Evolutionary conservation across 2,329 filamentous ascomycete genomes (phyloP).

Genomic region (Ceratocystis alfenasii): DNA sequence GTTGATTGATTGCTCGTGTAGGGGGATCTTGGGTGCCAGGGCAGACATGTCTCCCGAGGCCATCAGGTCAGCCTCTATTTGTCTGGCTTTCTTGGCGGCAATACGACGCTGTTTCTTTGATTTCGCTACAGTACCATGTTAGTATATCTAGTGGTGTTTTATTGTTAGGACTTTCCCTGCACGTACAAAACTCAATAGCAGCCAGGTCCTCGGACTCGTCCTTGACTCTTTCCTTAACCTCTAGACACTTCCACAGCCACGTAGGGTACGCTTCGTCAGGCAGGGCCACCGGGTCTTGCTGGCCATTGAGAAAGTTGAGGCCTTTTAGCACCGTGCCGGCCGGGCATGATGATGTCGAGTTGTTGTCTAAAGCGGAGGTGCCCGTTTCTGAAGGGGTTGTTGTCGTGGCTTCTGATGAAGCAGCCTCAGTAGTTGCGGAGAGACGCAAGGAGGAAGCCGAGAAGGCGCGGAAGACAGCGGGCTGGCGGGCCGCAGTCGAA

Average conservation of each 20-base stretch:
- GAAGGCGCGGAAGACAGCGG: constrained; percentile 16
- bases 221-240: constrained; percentile 44
- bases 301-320: constrained; percentile 65
- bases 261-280: constrained; percentile 65
- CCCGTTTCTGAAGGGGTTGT: constrained; percentile 25
- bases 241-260: constrained; percentile 68
- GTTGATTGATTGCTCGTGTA: constrained; percentile 69
- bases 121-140: constrained; percentile 46
- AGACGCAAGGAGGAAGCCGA: constrained; percentile 13
- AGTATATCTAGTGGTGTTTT: neutral
- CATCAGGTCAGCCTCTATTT: constrained; percentile 46
- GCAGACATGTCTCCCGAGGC: constrained; percentile 54
- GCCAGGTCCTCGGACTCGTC: constrained; percentile 41
- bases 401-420: neutral
- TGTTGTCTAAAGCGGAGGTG: constrained; percentile 17
- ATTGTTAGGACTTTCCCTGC: neutral
- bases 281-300: constrained; percentile 59
- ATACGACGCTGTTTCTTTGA: constrained; percentile 68
- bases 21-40: constrained; percentile 55
- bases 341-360: constrained; percentile 37
- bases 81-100: constrained; percentile 53
- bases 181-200: constrained; percentile 71
- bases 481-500: constrained; percentile 11
- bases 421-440: constrained; percentile 6
- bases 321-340: constrained; percentile 61